Evolutionary conservation across 495 filamentous ascomycete genomes (phyloP), one percentile per base, ranked within the genome.

Genomic region (Talaromyces wortmannii): DNA sequence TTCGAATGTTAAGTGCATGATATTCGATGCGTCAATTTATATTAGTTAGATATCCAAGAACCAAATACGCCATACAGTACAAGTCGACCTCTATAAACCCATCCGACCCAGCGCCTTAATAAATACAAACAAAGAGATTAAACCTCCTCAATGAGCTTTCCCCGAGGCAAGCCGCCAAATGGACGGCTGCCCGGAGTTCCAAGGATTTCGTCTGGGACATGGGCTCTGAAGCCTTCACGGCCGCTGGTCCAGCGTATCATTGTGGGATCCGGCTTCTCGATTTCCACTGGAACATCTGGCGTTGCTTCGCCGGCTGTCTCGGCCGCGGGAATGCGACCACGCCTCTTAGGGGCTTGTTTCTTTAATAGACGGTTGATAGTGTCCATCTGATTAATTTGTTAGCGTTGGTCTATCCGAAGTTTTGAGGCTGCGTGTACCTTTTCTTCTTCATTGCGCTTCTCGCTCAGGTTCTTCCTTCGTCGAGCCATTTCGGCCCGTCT

Each of bases 361-460:
- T 91, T 91, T 51, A 97, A 83, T 30, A 98, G 84, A 52, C 92
- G 90, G 71, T 97, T 97, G 78, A 98, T 97, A 12, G 94, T 98
- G 67, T 97, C 92, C 87, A 96, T 95, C 92, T 31, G 6, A 18
- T 55, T 15, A 55, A 23, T 5, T 13, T 48, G 23, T 11, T 47
- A 10, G 5, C 7, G 0, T 5, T 10, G 7, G 10, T 12, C 11
- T 15, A 10, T 11, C 11, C 23, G 4, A 10, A 29, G 8, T 13
- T 13, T 23, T 15, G 7, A 49, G 11, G 11, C 40, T 8, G n/a
- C 43, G 53, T 65, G 12, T 74, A 91, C 92, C 84, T 98, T 98
- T 74, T 97, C 95, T 75, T 98, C 95, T 65, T 98, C 95, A 55
- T 96, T 94, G 29, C 94, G 88, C 78, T 97, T 96, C 66, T 97